Evolutionary conservation across 1,139 yeast genomes (phyloP), one percentile per base, ranked within the genome.

Genomic region (Scheffersomyces parashehatae): DNA sequence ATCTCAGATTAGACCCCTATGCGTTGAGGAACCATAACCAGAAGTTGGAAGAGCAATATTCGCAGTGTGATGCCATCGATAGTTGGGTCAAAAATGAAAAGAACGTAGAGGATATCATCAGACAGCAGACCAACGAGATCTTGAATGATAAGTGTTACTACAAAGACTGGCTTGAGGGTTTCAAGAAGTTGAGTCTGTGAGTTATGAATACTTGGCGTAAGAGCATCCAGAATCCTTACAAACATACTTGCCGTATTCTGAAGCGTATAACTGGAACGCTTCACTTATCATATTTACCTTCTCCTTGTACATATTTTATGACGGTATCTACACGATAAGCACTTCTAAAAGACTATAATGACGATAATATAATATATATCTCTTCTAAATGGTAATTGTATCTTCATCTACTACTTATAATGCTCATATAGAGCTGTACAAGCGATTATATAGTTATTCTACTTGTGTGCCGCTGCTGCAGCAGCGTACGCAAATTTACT

Each of bases 401-500:
- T 20, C 26, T 20, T 20, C 26, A 20, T 20, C 26, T 20, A 20
- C 26, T 6, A 20, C 8, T 20, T 20, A 20, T 20, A 20, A 20
- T 20, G 26, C 26, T 20, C 26, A 6, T 20, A 20, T 20, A 20
- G 26, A 16, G 20, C 20, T 16, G 20, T 9, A 14, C 8, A 30
- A 30, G 15, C 15, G n/a, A 9, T 13, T 13, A 13, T 10, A 30
- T 26, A 35, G 34, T 13, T 24, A 14, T 30, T 36, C 44, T 47
- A 52, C 39, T 49, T 54, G 35, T 51, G 55, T 41, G 68, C 77
- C 9, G 78, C 78, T 7, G 79, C 77, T 3, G 79, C 79, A 1
- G 79, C 79, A 5, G 78, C 78, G 45, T 65, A 68, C 45, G 78
- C 78, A 64, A 73, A 73, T 36, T 62, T 67, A 38, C 60, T 65